These are phyloP conservation scores for Dictyophora rubrovolvata DNA, from an alignment of 768 basidiomycete genomes.

Conservation along the genomic window DNA sequence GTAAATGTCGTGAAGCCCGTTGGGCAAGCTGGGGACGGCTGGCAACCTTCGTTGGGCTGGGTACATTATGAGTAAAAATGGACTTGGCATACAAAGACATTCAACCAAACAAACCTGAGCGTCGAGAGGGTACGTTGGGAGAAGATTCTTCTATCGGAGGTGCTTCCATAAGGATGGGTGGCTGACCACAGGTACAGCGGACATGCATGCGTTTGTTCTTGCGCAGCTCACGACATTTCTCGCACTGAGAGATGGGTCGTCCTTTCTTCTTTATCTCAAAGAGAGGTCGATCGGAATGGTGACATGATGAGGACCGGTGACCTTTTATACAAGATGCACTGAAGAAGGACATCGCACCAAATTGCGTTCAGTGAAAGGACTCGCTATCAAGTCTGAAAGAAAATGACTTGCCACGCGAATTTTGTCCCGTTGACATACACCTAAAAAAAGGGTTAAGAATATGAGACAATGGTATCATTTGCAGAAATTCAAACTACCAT, in stretches of 20 bases:
- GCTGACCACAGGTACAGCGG: slow-evolving; percentile 57
- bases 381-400: background rate
- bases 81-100: too few relatives aligned
- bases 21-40: slow-evolving; percentile 60
- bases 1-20: slow-evolving; percentile 52
- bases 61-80: slow-evolving; percentile 28
- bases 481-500: background rate
- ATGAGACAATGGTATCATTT: background rate
- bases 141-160: background rate
- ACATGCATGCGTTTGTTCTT: slow-evolving; percentile 75
- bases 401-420: slow-evolving; percentile 52
- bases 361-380: slow-evolving; percentile 4
- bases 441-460: slow-evolving; percentile 20
- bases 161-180: background rate
- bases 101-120: background rate
- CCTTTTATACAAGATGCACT: slow-evolving; percentile 94
- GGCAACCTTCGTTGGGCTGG: slow-evolving; percentile 62
- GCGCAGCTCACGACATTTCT: slow-evolving; percentile 71
- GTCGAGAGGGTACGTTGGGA: background rate
- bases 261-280: slow-evolving; percentile 93
- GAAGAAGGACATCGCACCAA: slow-evolving; percentile 10
- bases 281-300: slow-evolving; percentile 79
- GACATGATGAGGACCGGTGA: slow-evolving; percentile 82
- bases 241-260: slow-evolving; percentile 83
- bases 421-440: slow-evolving; percentile 68